Evolutionary conservation across 306 rosid species (phyloP).

Genomic region (Lathyrus aphaca): DNA sequence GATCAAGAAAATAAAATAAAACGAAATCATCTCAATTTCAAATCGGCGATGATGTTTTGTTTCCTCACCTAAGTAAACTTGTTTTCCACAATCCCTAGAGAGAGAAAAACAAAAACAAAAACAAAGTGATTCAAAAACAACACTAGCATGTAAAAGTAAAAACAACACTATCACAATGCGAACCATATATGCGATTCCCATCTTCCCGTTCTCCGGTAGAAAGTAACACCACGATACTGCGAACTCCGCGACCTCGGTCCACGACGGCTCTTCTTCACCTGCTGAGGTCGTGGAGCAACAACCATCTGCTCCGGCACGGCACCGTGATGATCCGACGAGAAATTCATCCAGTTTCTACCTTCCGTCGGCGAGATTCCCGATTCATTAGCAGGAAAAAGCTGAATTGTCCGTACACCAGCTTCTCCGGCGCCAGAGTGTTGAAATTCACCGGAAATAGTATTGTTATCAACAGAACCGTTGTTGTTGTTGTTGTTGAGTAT

Average conservation of each 20-base stretch:
- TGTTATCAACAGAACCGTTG: conserved; percentile 27
- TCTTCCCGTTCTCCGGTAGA: conserved; percentile 87
- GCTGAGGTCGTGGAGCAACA: conserved; percentile 44
- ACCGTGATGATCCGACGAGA: conserved; percentile 42
- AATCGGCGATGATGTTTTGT: conserved; percentile 1
- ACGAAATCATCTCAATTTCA: conserved; percentile 12
- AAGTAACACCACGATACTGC: conserved; percentile 94
- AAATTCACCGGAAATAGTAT: conserved; percentile 1
- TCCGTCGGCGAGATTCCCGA: conserved; percentile 37
- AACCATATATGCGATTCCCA: conserved; percentile 99
- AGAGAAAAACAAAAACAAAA: neutral
- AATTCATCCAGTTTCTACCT: conserved; percentile 50
- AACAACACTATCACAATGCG: conserved; percentile 34
- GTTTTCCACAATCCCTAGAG: conserved; percentile 91
- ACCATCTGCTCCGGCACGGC: conserved; percentile 43
- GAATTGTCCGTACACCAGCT: conserved; percentile 51
- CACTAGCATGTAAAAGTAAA: neutral
- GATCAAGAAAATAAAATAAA: conserved; percentile 1
- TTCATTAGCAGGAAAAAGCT: conserved; percentile 58
- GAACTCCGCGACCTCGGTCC: conserved; percentile 95
- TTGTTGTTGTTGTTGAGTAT: conserved; percentile 46
- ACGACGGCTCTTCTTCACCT: conserved; percentile 77
- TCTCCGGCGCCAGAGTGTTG: neutral
- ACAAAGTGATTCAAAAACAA: conserved; percentile 25
- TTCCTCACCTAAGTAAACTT: conserved; percentile 84